phyloP scores from a whole-genome alignment of 2,329 filamentous ascomycete genomes.

The Botrytis byssoidea region DNA sequence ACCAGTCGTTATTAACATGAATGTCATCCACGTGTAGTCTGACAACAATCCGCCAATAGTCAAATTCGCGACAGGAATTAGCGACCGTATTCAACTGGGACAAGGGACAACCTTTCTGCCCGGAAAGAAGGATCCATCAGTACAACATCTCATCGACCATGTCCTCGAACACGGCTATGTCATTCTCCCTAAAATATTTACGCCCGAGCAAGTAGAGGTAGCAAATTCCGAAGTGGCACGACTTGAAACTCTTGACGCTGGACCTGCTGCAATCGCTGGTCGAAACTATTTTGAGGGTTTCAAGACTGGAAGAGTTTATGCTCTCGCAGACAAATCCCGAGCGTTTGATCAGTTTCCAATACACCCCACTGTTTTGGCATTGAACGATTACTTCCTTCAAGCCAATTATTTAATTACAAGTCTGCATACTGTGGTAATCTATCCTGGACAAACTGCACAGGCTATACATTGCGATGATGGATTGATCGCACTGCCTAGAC shows the following conservation, averaged over 20 bases:
- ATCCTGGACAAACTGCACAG: slow-evolving; percentile 41
- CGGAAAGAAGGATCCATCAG: slow-evolving; percentile 32
- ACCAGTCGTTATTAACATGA: slow-evolving; percentile 7
- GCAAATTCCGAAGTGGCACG: slow-evolving; percentile 41
- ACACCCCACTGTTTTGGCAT: slow-evolving; percentile 41
- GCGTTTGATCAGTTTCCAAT: slow-evolving; percentile 43
- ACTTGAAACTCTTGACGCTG: slow-evolving; percentile 32
- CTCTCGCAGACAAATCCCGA: slow-evolving; percentile 43
- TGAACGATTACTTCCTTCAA: slow-evolving; percentile 45
- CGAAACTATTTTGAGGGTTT: slow-evolving; percentile 43
- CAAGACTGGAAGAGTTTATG: slow-evolving; percentile 43
- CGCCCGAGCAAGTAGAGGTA: slow-evolving; percentile 36
- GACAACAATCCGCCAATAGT: neutral
- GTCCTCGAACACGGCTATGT: slow-evolving; percentile 42
- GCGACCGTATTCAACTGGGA: slow-evolving; percentile 32
- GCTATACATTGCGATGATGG: slow-evolving; percentile 42
- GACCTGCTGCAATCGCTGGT: slow-evolving; percentile 38
- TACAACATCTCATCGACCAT: slow-evolving; percentile 36
- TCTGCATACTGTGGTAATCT: slow-evolving; percentile 43
- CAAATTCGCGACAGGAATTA: slow-evolving; percentile 12
- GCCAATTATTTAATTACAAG: slow-evolving; percentile 41
- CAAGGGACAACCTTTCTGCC: slow-evolving; percentile 36
- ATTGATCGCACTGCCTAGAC: slow-evolving; percentile 34
- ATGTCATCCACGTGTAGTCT: slow-evolving; percentile 14
- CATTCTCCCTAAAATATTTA: slow-evolving; percentile 41